These are phyloP conservation scores for Senna tora DNA, from an alignment of 306 rosid genomes.

Conservation along the genomic window DNA sequence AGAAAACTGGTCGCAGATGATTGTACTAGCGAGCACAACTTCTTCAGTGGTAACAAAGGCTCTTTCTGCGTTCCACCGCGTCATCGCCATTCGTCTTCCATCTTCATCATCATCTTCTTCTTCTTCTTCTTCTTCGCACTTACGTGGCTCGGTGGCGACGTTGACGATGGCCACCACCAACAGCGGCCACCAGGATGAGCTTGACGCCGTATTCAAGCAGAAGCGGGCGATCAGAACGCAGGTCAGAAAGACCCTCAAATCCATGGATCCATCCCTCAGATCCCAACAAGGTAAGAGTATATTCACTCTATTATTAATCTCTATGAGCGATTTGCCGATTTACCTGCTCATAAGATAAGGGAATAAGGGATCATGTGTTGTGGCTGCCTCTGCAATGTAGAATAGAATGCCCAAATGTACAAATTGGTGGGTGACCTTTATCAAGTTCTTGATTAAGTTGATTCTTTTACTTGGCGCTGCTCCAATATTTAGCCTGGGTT, in stretches of 20 bases:
- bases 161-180: conserved; percentile 42
- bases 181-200: conserved; percentile 34
- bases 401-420: too few relatives aligned
- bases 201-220: conserved; percentile 66
- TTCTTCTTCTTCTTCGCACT: conserved; percentile 2
- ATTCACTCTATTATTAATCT: background rate
- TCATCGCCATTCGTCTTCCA: background rate
- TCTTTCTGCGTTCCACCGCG: background rate
- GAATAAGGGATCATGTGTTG: too few relatives aligned
- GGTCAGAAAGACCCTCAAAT: conserved; percentile 72
- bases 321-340: too few relatives aligned
- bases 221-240: conserved; percentile 66
- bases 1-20: background rate
- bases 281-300: conserved; percentile 65
- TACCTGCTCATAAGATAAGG: background rate
- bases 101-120: too few relatives aligned
- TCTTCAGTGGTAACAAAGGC: conserved; percentile 18
- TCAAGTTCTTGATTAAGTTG: background rate
- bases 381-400: too few relatives aligned
- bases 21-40: conserved; percentile 11
- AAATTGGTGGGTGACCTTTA: too few relatives aligned
- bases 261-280: conserved; percentile 70
- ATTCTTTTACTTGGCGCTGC: background rate
- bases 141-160: background rate
- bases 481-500: background rate